Percentiles rank a stretch among this genome's conserved stretches.
Conservation (phyloP, 2,329 filamentous ascomycete genomes). For the Sclerotinia trifoliorum region DNA sequence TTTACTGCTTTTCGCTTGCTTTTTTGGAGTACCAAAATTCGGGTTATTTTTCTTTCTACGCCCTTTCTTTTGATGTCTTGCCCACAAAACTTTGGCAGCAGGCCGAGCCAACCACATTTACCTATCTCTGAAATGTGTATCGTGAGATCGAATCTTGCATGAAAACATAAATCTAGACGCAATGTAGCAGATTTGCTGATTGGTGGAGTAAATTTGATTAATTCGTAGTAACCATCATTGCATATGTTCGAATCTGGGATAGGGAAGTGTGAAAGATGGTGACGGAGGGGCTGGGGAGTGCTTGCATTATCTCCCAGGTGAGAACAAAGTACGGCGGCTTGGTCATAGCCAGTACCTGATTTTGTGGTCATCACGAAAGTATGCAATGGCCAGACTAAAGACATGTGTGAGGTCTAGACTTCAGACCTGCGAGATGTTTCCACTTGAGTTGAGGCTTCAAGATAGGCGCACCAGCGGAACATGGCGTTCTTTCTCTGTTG, state of each 20-base stretch:
- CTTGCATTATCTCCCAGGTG: conserved; percentile 14
- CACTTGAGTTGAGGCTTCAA: neutral
- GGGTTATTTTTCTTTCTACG: neutral
- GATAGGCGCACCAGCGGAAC: neutral
- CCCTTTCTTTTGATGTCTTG: neutral
- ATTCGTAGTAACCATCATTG: neutral
- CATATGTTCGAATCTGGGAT: neutral
- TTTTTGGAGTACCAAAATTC: neutral
- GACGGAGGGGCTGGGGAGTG: neutral
- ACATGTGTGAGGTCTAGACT: neutral
- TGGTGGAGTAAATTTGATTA: neutral
- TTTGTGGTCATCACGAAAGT: neutral
- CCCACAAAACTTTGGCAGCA: neutral
- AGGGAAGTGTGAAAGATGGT: neutral
- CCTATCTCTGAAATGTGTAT: neutral
- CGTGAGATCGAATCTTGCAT: neutral
- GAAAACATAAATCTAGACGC: conserved; percentile 6
- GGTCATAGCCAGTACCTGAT: neutral
- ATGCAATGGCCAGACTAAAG: neutral
- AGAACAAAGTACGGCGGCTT: conserved; percentile 5
- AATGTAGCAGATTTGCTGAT: neutral
- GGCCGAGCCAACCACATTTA: conserved; percentile 15
- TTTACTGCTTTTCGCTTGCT: neutral
- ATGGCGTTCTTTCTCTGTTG: neutral
- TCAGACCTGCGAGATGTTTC: neutral